Evolutionary conservation across 1,139 yeast genomes (phyloP).

Genomic region (Spathaspora jeffriesii): DNA sequence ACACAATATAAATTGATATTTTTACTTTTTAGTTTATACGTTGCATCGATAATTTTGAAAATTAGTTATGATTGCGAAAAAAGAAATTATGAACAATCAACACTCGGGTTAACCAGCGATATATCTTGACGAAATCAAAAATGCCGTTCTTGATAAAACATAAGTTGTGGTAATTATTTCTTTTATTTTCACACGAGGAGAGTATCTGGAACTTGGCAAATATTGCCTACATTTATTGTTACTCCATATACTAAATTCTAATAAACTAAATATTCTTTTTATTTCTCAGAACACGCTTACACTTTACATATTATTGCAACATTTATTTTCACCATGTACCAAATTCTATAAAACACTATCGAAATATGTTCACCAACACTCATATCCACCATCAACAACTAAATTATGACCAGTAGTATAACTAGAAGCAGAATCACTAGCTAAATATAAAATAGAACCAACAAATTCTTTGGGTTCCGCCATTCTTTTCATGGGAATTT

Average conservation of each 20-base stretch:
- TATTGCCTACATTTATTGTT: not conserved
- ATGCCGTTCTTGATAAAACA: not conserved
- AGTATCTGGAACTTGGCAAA: too few species aligned
- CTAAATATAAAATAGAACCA: slow-evolving; percentile 47
- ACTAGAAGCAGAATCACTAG: slow-evolving; percentile 44
- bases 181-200: too few species aligned
- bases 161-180: too few species aligned
- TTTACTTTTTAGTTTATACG: too few species aligned
- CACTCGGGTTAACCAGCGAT: not conserved
- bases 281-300: too few species aligned
- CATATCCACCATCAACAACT: slow-evolving; percentile 53
- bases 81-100: too few species aligned
- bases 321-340: too few species aligned
- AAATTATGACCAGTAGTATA: slow-evolving; percentile 53
- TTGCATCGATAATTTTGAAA: not conserved
- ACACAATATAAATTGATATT: too few species aligned
- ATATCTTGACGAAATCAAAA: not conserved
- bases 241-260: not conserved
- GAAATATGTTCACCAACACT: slow-evolving; percentile 27
- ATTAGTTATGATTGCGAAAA: not conserved
- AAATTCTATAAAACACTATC: slow-evolving; percentile 1
- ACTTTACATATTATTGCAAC: too few species aligned
- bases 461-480: slow-evolving; percentile 54
- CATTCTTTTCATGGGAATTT: slow-evolving; percentile 52
- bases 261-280: too few species aligned